A percentile compares a stretch with the other conserved stretches of the same genome.
Conservation (phyloP, 768 basidiomycete species). For the Leccinum subgranulosum region DNA sequence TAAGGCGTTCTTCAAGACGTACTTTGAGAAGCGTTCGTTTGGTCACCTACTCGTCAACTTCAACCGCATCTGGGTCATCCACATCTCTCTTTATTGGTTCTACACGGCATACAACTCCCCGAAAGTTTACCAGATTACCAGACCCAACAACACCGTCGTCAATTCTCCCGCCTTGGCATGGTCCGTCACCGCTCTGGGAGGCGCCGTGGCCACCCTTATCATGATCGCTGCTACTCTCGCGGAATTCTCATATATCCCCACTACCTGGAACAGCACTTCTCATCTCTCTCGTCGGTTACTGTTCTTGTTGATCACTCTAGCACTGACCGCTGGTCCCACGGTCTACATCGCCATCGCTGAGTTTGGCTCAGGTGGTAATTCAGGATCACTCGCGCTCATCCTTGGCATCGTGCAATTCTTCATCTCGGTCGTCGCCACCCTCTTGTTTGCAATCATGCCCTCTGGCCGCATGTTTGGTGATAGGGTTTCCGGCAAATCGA, state of each 20-base stretch:
- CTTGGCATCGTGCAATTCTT: conserved; percentile 96
- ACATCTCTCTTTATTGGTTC: conserved; percentile 92
- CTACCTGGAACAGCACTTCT: conserved; percentile 98
- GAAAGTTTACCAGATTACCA: conserved; percentile 63
- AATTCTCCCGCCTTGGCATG: conserved; percentile 80
- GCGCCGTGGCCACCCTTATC: conserved; percentile 92
- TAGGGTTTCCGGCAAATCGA: conserved; percentile 88
- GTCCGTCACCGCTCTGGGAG: conserved; percentile 93
- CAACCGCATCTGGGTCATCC: conserved; percentile 99
- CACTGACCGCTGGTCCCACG: conserved; percentile 87
- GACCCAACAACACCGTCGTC: conserved; percentile 35
- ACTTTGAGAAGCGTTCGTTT: conserved; percentile 95
- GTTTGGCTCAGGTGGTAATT: conserved; percentile 48
- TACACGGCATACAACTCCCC: conserved; percentile 96
- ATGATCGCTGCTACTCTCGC: conserved; percentile 93
- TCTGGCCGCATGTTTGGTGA: conserved; percentile 99
- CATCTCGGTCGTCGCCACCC: conserved; percentile 81
- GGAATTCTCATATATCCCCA: conserved; percentile 97
- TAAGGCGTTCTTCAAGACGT: conserved; percentile 97
- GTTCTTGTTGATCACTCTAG: conserved; percentile 89
- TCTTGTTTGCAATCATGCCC: conserved; percentile 88
- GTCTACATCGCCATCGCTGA: conserved; percentile 92
- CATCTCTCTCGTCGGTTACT: conserved; percentile 89
- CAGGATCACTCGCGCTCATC: conserved; percentile 79
- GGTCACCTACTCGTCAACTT: conserved; percentile 98